Evolutionary conservation across 441 rosid genomes (phyloP).

Genomic region (Jatropha multifida): DNA sequence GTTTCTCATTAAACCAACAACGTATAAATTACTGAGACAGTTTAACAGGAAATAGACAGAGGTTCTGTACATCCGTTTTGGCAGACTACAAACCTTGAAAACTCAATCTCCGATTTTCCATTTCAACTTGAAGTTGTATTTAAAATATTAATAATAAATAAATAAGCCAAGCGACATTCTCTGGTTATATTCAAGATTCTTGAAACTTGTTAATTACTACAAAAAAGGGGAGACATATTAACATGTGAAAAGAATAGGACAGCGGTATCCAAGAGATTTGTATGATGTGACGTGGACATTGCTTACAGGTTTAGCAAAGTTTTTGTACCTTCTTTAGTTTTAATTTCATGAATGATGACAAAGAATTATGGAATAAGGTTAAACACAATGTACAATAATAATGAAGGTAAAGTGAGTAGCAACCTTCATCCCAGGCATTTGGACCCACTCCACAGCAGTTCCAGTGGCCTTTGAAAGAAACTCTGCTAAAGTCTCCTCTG

Average conservation of each 20-base stretch:
- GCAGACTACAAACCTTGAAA: not conserved
- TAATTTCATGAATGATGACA: slow-evolving; percentile 17
- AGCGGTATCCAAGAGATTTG: slow-evolving; percentile 21
- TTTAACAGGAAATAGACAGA: not conserved
- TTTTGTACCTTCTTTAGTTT: slow-evolving; percentile 24
- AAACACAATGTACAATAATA: slow-evolving; percentile 7
- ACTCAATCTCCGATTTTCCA: not conserved
- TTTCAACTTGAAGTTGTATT: not conserved
- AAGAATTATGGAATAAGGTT: slow-evolving; percentile 8
- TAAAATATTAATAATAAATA: not conserved
- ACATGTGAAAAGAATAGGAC: slow-evolving; percentile 22
- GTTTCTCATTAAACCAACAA: not conserved
- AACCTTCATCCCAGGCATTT: slow-evolving; percentile 99
- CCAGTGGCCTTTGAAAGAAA: slow-evolving; percentile 99
- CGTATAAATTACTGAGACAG: not conserved
- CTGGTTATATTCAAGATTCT: slow-evolving; percentile 1
- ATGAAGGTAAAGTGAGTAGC: slow-evolving; percentile 20
- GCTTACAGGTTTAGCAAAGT: slow-evolving; percentile 45
- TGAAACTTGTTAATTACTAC: not conserved
- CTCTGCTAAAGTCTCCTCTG: slow-evolving; percentile 99
- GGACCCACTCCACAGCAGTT: slow-evolving; percentile 99
- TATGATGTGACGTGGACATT: slow-evolving; percentile 30
- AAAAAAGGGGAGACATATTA: slow-evolving; percentile 2
- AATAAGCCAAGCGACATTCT: not conserved
- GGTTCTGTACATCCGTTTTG: not conserved